Conservation (phyloP, 352 stramenopile species). For the Pythium volutum region DNA sequence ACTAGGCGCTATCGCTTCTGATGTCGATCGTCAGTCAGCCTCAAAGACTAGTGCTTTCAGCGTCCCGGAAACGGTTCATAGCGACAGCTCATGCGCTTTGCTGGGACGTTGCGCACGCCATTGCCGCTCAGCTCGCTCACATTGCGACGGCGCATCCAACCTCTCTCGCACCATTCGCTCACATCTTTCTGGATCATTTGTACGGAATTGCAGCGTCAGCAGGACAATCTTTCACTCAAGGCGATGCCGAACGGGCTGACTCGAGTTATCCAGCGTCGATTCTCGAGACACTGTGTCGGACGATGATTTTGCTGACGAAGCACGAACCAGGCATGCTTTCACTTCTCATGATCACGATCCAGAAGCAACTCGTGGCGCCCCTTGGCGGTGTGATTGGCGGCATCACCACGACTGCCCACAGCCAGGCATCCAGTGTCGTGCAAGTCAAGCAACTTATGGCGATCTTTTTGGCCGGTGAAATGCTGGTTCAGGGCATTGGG, state of each 20-base stretch:
- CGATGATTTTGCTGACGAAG: conserved; percentile 63
- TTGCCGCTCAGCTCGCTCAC: conserved; percentile 42
- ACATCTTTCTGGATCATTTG: conserved; percentile 78
- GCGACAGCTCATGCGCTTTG: conserved; percentile 21
- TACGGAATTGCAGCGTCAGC: conserved; percentile 55
- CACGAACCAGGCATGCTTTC: conserved; percentile 67
- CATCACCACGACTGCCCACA: conserved; percentile 2
- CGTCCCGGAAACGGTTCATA: background rate
- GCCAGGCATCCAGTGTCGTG: conserved; percentile 23
- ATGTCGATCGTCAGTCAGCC: conserved; percentile 70
- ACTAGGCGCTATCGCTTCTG: conserved; percentile 60
- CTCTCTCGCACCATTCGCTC: conserved; percentile 50
- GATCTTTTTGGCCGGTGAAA: conserved; percentile 65
- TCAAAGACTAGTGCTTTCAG: conserved; percentile 41
- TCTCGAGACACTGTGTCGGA: conserved; percentile 63
- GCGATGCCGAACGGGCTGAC: background rate
- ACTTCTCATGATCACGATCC: conserved; percentile 82
- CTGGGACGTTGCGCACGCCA: conserved; percentile 63
- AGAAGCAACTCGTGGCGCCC: conserved; percentile 70
- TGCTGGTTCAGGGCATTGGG: conserved; percentile 50
- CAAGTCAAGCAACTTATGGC: conserved; percentile 80
- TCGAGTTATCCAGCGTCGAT: conserved; percentile 53
- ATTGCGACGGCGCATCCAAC: conserved; percentile 39
- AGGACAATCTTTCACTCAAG: conserved; percentile 2
- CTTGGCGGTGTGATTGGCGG: conserved; percentile 8